Conservation (phyloP, 768 basidiomycete genomes). For the Termitomyces sp. region DNA sequence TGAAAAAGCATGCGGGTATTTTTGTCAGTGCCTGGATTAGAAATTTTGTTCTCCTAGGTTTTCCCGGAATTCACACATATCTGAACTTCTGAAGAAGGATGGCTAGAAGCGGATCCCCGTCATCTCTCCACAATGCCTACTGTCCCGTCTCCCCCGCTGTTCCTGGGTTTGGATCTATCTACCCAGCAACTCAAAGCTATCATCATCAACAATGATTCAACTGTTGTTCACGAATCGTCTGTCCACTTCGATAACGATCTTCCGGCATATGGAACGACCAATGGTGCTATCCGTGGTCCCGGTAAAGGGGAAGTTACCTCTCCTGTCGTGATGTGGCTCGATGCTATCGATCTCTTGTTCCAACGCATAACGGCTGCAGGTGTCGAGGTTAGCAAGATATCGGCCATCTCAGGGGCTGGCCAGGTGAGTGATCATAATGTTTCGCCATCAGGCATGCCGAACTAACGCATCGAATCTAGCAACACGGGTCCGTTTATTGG, state of each 20-base stretch:
- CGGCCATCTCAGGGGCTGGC: slow-evolving; percentile 71
- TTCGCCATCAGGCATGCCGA: background rate
- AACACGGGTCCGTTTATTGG: slow-evolving; percentile 91
- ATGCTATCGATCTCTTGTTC: slow-evolving; percentile 77
- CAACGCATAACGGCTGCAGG: slow-evolving; percentile 54
- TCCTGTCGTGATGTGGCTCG: slow-evolving; percentile 82
- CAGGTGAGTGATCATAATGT: slow-evolving; percentile 44
- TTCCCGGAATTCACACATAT: background rate
- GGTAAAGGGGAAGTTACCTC: slow-evolving; percentile 72
- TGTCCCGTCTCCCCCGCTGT: slow-evolving; percentile 27
- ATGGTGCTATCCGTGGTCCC: slow-evolving; percentile 63
- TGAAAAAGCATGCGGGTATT: background rate
- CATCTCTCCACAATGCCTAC: slow-evolving; percentile 9
- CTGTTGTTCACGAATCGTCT: slow-evolving; percentile 62
- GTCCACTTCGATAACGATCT: slow-evolving; percentile 83
- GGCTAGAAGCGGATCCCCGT: background rate
- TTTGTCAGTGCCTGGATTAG: slow-evolving; percentile 5
- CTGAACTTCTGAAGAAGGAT: background rate
- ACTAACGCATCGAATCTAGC: slow-evolving; percentile 35
- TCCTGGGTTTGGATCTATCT: slow-evolving; percentile 83
- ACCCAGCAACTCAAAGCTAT: slow-evolving; percentile 85
- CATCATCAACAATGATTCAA: slow-evolving; percentile 51
- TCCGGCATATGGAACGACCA: slow-evolving; percentile 59
- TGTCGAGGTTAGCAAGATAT: slow-evolving; percentile 55
- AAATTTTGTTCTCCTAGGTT: slow-evolving; percentile 5